Conservation (phyloP, 1,284 basidiomycete species). For the Ganoderma leucocontextum region DNA sequence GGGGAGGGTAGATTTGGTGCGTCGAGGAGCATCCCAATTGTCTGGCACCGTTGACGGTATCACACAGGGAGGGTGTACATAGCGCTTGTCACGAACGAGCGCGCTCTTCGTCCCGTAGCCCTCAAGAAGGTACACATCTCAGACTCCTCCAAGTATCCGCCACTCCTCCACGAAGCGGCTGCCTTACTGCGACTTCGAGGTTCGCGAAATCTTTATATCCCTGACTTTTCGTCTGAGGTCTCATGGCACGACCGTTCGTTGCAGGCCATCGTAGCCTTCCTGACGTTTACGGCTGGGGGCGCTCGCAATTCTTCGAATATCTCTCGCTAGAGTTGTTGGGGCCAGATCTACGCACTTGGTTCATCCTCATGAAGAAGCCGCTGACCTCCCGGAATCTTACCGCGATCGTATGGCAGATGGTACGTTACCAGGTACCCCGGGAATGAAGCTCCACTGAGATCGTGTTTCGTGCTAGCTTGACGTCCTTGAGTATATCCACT, state of each 20-base stretch:
- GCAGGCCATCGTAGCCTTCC: neutral
- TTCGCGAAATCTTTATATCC: neutral
- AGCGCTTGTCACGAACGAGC: neutral
- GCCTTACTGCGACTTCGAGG: neutral
- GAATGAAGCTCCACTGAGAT: neutral
- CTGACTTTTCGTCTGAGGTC: neutral
- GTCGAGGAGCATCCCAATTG: neutral
- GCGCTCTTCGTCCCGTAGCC: neutral
- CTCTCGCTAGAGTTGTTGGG: neutral
- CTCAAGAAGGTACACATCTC: slow-evolving; percentile 2
- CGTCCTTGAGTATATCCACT: neutral
- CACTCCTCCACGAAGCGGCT: neutral
- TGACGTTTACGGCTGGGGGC: neutral
- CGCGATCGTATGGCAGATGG: neutral
- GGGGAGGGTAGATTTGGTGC: neutral
- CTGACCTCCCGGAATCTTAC: neutral
- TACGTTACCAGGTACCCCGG: neutral
- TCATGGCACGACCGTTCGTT: neutral
- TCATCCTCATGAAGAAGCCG: neutral
- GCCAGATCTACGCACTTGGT: neutral
- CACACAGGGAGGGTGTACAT: neutral
- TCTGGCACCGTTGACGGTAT: neutral
- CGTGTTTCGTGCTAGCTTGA: neutral
- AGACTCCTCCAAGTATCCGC: neutral
- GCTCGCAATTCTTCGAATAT: neutral